Percentiles rank a stretch among this genome's conserved stretches.
These are phyloP conservation scores for Aspergillus quadrilineatus DNA, from an alignment of 2,329 filamentous ascomycete species.

Conservation along the genomic window DNA sequence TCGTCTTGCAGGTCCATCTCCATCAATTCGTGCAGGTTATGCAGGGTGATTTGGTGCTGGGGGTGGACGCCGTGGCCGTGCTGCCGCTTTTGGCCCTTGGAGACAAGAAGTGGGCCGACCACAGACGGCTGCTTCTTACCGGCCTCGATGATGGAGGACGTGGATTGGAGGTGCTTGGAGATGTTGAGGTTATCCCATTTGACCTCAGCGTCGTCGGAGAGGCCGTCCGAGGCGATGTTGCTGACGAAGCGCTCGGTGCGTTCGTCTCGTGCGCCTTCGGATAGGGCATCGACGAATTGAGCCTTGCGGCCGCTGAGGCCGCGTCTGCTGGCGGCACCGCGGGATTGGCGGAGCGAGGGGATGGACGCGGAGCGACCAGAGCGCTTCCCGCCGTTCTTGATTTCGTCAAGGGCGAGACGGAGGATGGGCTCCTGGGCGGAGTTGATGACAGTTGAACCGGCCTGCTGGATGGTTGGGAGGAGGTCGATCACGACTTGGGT, in stretches of 20 bases:
- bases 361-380: neutral
- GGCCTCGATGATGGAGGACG: neutral
- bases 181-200: neutral
- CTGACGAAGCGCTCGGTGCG: neutral
- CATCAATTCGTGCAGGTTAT: neutral
- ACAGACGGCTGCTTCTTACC: neutral
- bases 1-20: neutral
- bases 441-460: neutral
- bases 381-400: neutral
- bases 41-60: neutral
- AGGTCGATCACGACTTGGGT: neutral
- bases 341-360: neutral
- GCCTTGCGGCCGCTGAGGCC: neutral
- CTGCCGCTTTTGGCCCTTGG: neutral
- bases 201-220: conserved; percentile 1
- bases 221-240: neutral
- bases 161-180: neutral
- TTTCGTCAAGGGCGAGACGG: neutral
- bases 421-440: neutral
- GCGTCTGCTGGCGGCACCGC: neutral
- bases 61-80: neutral
- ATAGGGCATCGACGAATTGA: neutral
- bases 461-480: neutral
- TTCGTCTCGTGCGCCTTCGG: neutral
- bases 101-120: neutral